These are phyloP conservation scores for Trichoderma guizhouense DNA, from an alignment of 2,329 filamentous ascomycete species.

Conservation along the genomic window DNA sequence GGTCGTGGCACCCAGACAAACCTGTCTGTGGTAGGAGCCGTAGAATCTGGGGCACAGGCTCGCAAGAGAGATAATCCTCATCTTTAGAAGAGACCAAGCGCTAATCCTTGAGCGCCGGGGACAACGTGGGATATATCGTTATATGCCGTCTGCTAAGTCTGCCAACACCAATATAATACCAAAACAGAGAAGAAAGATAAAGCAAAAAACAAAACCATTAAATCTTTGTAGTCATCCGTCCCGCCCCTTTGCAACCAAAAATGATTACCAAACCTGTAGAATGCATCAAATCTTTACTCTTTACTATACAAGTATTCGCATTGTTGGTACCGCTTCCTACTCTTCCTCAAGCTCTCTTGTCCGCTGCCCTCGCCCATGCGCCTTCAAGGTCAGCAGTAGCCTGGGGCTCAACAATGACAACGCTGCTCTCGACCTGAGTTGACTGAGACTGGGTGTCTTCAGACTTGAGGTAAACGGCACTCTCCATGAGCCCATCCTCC, in stretches of 20 bases:
- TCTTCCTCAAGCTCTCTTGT: constrained; percentile 22
- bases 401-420: constrained; percentile 49
- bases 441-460: constrained; percentile 25
- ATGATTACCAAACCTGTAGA: background rate
- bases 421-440: constrained; percentile 43
- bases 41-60: background rate
- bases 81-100: background rate
- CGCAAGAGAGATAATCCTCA: background rate
- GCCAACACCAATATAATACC: background rate
- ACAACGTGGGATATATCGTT: background rate
- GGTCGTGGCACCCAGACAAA: background rate
- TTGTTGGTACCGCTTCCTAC: background rate
- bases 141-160: background rate
- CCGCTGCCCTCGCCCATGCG: constrained; percentile 64
- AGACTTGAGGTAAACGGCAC: constrained; percentile 34
- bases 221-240: background rate
- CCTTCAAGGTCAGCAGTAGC: constrained; percentile 55
- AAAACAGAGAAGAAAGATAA: background rate
- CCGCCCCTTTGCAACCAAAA: background rate
- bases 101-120: background rate
- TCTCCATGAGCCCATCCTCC: constrained; percentile 43
- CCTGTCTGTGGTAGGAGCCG: background rate
- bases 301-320: constrained; percentile 10
- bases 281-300: constrained; percentile 10
- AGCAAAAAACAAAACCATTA: background rate